Evolutionary conservation across 257 asterid genomes (phyloP).

Genomic region (Jasminum sambac): DNA sequence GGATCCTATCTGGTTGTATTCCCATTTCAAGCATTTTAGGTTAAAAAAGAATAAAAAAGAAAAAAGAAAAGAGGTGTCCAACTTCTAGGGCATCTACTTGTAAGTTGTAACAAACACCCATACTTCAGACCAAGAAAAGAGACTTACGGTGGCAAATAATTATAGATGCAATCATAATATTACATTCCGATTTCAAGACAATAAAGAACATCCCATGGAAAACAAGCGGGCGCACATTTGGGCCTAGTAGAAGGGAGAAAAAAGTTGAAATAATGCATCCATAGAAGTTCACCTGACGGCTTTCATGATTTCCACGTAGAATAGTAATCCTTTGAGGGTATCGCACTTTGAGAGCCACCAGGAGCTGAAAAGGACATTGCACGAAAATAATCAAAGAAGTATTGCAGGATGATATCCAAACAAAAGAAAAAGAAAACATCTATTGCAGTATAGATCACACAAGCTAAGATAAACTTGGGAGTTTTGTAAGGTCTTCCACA

Average conservation of each 20-base stretch:
- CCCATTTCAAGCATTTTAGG: no score
- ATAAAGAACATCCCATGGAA: background rate
- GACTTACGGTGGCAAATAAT: background rate
- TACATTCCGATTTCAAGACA: background rate
- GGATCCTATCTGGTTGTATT: no score
- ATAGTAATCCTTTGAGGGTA: constrained; percentile 51
- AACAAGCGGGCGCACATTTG: background rate
- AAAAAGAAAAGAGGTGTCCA: no score
- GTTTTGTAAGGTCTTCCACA: background rate
- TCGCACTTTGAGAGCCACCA: constrained; percentile 55
- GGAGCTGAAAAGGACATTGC: constrained; percentile 32
- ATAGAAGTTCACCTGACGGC: constrained; percentile 54
- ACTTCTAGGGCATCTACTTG: no score
- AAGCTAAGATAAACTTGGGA: background rate
- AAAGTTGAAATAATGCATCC: background rate
- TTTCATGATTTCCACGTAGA: constrained; percentile 84
- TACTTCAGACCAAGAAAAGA: no score
- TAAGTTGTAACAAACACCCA: no score
- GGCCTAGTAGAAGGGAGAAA: background rate
- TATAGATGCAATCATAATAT: background rate
- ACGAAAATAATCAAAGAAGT: background rate
- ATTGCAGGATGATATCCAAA: background rate
- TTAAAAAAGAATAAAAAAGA: no score
- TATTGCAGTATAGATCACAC: background rate
- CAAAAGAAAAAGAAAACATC: no score